Evolutionary conservation across 139 green algal genomes (phyloP).

Genomic region (Nannochloris sp.): DNA sequence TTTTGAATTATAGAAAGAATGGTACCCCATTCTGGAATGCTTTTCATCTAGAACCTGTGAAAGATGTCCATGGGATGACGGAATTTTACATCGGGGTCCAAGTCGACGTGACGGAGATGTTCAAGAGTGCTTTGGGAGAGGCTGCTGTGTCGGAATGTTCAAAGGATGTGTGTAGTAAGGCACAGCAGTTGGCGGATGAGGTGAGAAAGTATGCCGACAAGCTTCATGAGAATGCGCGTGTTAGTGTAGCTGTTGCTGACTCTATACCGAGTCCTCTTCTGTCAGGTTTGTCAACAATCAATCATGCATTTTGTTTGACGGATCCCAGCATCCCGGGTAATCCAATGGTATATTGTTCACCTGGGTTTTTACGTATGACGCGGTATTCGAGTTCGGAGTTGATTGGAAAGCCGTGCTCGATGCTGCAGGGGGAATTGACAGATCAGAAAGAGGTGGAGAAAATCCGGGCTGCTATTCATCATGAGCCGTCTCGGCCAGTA

Average conservation of each 20-base stretch:
- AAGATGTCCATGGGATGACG: slow-evolving; percentile 22
- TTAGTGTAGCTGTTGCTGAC: slow-evolving; percentile 6
- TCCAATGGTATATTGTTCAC: slow-evolving; percentile 53
- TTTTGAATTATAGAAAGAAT: slow-evolving; percentile 59
- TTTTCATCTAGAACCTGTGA: slow-evolving; percentile 27
- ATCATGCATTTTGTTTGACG: slow-evolving; percentile 49
- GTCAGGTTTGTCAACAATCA: slow-evolving; percentile 30
- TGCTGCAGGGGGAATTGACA: slow-evolving; percentile 33
- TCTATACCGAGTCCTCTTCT: slow-evolving; percentile 38
- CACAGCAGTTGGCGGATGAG: slow-evolving; percentile 7
- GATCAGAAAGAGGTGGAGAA: slow-evolving; percentile 17
- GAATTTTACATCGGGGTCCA: slow-evolving; percentile 72
- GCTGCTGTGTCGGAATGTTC: neutral
- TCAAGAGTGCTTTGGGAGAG: slow-evolving; percentile 3
- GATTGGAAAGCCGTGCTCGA: slow-evolving; percentile 15
- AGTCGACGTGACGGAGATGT: slow-evolving; percentile 43
- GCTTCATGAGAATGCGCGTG: neutral
- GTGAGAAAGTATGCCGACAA: slow-evolving; percentile 5
- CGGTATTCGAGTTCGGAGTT: slow-evolving; percentile 15
- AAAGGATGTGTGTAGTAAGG: slow-evolving; percentile 7
- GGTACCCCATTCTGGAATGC: slow-evolving; percentile 38
- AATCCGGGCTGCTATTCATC: slow-evolving; percentile 31
- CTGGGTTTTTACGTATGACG: slow-evolving; percentile 43
- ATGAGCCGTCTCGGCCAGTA: slow-evolving; percentile 22
- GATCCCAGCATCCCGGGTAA: slow-evolving; percentile 45